Evolutionary conservation across 352 stramenopile genomes (phyloP), one percentile per base, ranked within the genome.

Genomic region (Phytopythium mirpurense): DNA sequence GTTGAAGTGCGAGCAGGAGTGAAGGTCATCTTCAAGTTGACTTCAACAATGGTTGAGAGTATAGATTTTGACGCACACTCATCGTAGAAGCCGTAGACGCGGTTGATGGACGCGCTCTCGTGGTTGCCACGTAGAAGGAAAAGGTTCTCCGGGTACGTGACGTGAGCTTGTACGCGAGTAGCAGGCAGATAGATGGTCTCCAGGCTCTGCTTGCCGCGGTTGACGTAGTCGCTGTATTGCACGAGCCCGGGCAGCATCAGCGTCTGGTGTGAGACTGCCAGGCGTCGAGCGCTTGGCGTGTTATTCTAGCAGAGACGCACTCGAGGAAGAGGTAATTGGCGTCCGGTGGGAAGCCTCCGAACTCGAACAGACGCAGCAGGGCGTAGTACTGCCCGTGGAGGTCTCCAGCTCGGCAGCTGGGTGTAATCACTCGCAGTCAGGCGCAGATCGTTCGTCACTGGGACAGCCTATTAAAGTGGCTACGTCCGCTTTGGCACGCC

Each of bases 381-480:
- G 99, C 97, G 74, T 98, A 96, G 68, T 98, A 99, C 76, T 99
- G 96, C 27, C 95, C 86, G 60, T 99, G 96, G 60, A 98, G 93
- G 69, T 99, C 74, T 99, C 97, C 21, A 99, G 79, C 74, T 99
- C 97, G 45, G 99, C 65, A n/a, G n/a, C n/a, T n/a, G n/a, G n/a
- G n/a, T n/a, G n/a, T n/a, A n/a, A n/a, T n/a, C n/a, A n/a, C n/a
- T n/a, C n/a, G n/a, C n/a, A n/a, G n/a, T n/a, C n/a, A n/a, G n/a
- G n/a, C n/a, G n/a, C n/a, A n/a, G n/a, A n/a, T n/a, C n/a, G n/a
- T n/a, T n/a, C n/a, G n/a, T n/a, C n/a, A n/a, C n/a, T n/a, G n/a
- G n/a, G n/a, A n/a, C n/a, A n/a, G n/a, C n/a, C n/a, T n/a, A n/a
- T n/a, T n/a, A n/a, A n/a, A n/a, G n/a, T n/a, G n/a, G n/a, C n/a